A percentile compares a stretch with the other conserved stretches of the same genome.
Conservation (phyloP, 2,329 filamentous ascomycete genomes). For the Berkeleyomyces rouxiae region DNA sequence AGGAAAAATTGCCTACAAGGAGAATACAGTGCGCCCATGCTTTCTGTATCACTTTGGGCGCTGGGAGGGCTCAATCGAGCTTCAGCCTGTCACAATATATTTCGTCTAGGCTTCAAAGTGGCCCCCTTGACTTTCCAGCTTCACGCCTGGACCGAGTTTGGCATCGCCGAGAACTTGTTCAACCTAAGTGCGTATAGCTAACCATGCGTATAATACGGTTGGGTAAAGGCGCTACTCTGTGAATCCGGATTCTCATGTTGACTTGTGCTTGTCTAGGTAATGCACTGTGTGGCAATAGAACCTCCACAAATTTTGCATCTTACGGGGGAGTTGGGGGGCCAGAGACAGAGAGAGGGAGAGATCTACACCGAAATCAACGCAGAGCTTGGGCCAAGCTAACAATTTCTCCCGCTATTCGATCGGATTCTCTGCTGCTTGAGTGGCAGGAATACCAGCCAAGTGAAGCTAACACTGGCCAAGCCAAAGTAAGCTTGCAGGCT, state of each 20-base stretch:
- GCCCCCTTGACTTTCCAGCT: not conserved
- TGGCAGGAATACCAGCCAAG: not conserved
- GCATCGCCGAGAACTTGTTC: too few relatives aligned
- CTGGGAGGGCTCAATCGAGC: not conserved
- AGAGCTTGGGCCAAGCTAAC: not conserved
- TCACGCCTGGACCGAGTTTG: not conserved
- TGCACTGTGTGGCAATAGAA: not conserved
- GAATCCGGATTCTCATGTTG: not conserved
- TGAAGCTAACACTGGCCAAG: not conserved
- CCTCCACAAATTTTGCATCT: not conserved
- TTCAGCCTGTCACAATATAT: not conserved
- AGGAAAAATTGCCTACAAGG: not conserved
- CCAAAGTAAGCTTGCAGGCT: conserved; percentile 1
- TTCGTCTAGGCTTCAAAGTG: not conserved
- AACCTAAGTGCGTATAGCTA: too few relatives aligned
- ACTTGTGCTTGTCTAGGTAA: not conserved
- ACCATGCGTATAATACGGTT: not conserved
- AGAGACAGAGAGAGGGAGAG: not conserved
- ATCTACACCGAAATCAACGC: not conserved
- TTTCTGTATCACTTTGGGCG: not conserved
- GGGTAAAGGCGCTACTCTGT: not conserved
- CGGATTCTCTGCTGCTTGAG: not conserved
- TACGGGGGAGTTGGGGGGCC: not conserved
- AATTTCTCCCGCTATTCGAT: not conserved
- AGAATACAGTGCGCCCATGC: not conserved